Base-by-base conservation (phyloP, 306 rosid genomes). In the Cotoneaster glaucophyllus region DNA sequence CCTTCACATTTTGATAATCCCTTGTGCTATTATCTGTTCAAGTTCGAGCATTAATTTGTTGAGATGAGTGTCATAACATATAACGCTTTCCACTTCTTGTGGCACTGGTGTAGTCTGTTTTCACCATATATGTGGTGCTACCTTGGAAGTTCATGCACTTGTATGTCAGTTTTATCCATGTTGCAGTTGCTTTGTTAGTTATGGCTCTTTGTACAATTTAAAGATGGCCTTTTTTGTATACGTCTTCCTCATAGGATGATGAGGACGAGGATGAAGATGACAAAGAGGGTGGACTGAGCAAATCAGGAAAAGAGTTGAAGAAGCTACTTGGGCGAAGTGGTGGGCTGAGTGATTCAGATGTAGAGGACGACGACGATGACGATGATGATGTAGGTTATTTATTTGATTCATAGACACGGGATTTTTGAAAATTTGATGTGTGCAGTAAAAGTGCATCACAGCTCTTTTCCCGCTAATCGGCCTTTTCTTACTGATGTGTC, bases 241-340 rank as follows among this genome's bases (percentile, higher is more conserved):
- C 32, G 37, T 58, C 50, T 22, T 48, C 34, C 26, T 26, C 52
- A 22, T 82, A 94, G 98, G 98, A 94, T 67, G 96, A 93, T 0
- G 96, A 91, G 1, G 97, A 94, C 71, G 95, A 94, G 45, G 97
- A 87, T 79, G 87, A 88, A 24, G 82, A 92, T 73, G 96, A 92
- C 80, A 96, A 85, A 69, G 96, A 80, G 58, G 95, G 87, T n/a
- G 96, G 96, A 52, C 84, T 94, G 80, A 94, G 98, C 85, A 90
- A 94, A 89, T 88, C 97, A 43, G 97, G 98, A 67, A 94, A 94
- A 80, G 98, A 94, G 89, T 86, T 90, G 86, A 92, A 94, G 90
- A 90, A 92, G 88, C 73, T 92, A 77, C 93, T 90, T 75, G 96
- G 93, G 77, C 85, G 91, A 59, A 6, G 92, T 78, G 76, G 88